These are phyloP conservation scores for Yarrowia yakushimensis DNA, from an alignment of 805 yeast genomes.

Conservation along the genomic window DNA sequence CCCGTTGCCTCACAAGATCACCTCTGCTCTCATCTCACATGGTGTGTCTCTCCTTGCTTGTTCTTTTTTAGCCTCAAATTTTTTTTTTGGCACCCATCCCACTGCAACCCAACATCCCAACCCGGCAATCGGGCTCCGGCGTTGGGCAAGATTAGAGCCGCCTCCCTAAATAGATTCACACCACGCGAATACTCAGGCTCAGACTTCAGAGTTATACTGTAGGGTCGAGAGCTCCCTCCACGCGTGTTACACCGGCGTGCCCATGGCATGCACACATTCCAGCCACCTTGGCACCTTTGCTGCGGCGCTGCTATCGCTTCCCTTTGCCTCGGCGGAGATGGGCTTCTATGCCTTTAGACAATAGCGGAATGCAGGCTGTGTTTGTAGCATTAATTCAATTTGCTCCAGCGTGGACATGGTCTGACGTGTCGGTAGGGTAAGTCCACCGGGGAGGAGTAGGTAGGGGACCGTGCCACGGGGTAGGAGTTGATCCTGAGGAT, in stretches of 20 bases:
- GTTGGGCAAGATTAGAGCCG: background rate
- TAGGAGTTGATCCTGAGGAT: too few species aligned
- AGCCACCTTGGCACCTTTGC: background rate
- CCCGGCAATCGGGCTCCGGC: background rate
- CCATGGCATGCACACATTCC: background rate
- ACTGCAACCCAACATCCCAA: background rate
- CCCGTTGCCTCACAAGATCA: background rate
- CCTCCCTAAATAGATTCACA: background rate
- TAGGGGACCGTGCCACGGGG: background rate
- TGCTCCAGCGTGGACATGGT: background rate
- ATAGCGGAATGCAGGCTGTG: constrained; percentile 15
- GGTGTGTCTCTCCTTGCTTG: background rate
- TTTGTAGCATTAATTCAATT: constrained; percentile 10
- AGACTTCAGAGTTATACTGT: background rate
- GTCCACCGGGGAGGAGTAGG: background rate
- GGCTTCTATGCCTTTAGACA: background rate
- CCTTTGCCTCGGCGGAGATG: background rate
- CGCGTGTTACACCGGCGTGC: background rate
- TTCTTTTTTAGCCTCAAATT: background rate
- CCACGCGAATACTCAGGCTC: background rate
- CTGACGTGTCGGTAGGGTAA: constrained; percentile 23
- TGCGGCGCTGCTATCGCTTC: background rate
- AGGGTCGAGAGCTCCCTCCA: background rate
- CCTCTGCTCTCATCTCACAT: background rate
- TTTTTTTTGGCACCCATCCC: background rate